Percentiles rank a stretch among this genome's conserved stretches.
These are phyloP conservation scores for Globisporangium apiculatum DNA, from an alignment of 352 stramenopile species.

Conservation along the genomic window DNA sequence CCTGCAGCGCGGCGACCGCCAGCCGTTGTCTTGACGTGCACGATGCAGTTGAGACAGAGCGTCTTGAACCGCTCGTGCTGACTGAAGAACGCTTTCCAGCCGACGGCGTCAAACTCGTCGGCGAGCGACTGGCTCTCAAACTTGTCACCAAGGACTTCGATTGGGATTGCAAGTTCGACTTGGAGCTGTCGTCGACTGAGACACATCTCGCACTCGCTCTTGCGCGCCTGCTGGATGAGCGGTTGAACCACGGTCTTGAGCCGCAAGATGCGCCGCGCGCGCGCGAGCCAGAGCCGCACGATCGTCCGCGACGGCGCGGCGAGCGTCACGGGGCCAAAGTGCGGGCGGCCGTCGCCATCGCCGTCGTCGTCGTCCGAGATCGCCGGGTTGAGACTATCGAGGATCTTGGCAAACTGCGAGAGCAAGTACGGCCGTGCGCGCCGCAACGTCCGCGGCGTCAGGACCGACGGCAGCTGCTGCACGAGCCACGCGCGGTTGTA, in stretches of 20 bases:
- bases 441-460: conserved; percentile 91
- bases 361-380: conserved; percentile 93
- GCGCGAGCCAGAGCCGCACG: conserved; percentile 89
- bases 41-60: conserved; percentile 91
- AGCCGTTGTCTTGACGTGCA: conserved; percentile 53
- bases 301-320: conserved; percentile 88
- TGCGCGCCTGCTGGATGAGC: conserved; percentile 87
- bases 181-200: conserved; percentile 92
- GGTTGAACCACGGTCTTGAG: conserved; percentile 88
- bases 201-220: conserved; percentile 93
- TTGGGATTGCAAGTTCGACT: conserved; percentile 89
- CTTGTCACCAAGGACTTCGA: conserved; percentile 90
- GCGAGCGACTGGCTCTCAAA: conserved; percentile 85
- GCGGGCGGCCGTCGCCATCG: conserved; percentile 37
- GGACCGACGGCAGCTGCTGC: conserved; percentile 91
- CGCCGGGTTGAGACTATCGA: conserved; percentile 92
- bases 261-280: conserved; percentile 73
- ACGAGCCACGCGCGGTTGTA: conserved; percentile 98
- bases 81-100: conserved; percentile 95
- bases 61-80: conserved; percentile 93
- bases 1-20: conserved; percentile 12
- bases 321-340: conserved; percentile 90
- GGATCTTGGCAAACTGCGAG: conserved; percentile 94
- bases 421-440: conserved; percentile 92
- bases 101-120: conserved; percentile 90